Conservation (phyloP, 106 monocot species). For the Alisma plantagoaquatica region DNA sequence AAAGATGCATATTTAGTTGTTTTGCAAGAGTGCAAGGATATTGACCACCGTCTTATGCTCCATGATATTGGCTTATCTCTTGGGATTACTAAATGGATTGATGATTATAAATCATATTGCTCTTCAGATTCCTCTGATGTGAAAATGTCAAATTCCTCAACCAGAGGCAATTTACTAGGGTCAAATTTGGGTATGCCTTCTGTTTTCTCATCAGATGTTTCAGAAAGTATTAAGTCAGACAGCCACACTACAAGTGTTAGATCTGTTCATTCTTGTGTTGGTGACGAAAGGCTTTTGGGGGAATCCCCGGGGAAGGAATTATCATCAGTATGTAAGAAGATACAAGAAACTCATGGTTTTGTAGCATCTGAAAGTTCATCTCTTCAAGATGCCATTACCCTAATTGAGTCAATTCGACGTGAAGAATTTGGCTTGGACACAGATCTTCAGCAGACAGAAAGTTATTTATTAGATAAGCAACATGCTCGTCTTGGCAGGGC, state of each 20-base stretch:
- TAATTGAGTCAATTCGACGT: conserved; percentile 76
- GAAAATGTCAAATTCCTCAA: no score
- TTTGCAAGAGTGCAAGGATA: conserved; percentile 43
- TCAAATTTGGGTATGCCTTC: conserved; percentile 1
- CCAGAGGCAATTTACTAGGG: background rate
- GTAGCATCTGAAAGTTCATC: conserved; percentile 8
- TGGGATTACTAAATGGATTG: conserved; percentile 74
- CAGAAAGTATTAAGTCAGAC: background rate
- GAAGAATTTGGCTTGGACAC: conserved; percentile 90
- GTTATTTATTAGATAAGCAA: conserved; percentile 68
- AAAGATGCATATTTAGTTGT: conserved; percentile 45
- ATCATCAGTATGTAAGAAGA: no score
- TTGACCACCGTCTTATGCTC: conserved; percentile 64
- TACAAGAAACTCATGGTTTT: background rate
- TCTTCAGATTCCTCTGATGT: conserved; percentile 15
- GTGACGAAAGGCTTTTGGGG: background rate
- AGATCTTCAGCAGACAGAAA: conserved; percentile 36
- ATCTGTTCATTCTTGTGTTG: background rate
- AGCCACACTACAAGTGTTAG: background rate
- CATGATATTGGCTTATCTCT: conserved; percentile 93
- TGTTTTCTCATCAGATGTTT: conserved; percentile 1
- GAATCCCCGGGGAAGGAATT: no score
- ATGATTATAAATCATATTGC: conserved; percentile 56
- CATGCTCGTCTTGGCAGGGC: conserved; percentile 98
- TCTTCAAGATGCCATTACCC: conserved; percentile 30